These are phyloP conservation scores for Neoconidiobolus thromboides DNA, from an alignment of 371 early-diverging fungal species.

Conservation along the genomic window DNA sequence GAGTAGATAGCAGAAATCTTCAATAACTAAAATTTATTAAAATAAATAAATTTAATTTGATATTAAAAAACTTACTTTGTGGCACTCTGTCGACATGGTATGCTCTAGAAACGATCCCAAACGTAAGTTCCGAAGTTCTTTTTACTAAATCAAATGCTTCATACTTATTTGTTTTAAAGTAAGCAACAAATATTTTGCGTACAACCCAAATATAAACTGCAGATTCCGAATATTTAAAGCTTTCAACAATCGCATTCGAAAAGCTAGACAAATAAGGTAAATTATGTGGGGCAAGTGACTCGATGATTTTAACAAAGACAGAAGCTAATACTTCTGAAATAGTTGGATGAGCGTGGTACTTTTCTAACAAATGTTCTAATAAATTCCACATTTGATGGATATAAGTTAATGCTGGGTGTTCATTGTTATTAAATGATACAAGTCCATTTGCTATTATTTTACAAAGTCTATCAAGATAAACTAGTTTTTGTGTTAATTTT, in stretches of 20 bases:
- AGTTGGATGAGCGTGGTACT: neutral
- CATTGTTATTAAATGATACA: too few relatives aligned
- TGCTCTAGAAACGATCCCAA: neutral
- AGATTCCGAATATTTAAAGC: constrained; percentile 37
- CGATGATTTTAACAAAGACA: neutral
- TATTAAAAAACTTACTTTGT: neutral
- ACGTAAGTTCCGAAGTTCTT: neutral
- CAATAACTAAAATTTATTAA: neutral
- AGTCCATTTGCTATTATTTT: too few relatives aligned
- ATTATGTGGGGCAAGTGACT: neutral
- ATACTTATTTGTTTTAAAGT: neutral
- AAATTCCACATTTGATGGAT: neutral
- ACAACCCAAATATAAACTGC: constrained; percentile 65
- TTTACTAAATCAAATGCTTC: neutral
- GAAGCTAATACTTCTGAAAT: neutral
- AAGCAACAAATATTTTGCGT: constrained; percentile 17
- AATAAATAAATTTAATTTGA: neutral
- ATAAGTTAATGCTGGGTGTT: neutral
- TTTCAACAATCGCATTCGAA: constrained; percentile 22
- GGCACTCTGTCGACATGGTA: neutral
- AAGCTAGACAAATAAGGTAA: constrained; percentile 3
- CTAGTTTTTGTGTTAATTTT: too few relatives aligned
- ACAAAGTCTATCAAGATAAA: too few relatives aligned
- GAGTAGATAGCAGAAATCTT: neutral
- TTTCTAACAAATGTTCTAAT: neutral